Base-by-base conservation (phyloP, 2,329 filamentous ascomycete species). In the Davidsoniella neocaledoniae region DNA sequence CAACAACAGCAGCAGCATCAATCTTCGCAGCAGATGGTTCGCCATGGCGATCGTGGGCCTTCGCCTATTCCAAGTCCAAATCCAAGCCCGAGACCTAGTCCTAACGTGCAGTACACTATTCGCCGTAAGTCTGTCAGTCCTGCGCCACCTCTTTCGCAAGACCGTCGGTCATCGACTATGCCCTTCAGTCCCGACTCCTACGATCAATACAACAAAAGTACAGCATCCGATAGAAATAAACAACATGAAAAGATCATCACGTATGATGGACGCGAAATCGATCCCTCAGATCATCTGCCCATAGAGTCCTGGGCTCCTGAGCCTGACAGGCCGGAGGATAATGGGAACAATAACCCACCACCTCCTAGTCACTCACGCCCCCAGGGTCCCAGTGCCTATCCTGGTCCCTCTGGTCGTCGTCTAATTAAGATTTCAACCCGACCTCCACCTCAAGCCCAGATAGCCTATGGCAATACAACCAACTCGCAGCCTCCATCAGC, bases 141-240 rank as follows among this genome's bases (percentile, higher is more conserved):
- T 2, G 74, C 75, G 1, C 82, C 83, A 54, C 72, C 61, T 19
- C 68, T 61, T 61, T 42, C 64, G 48, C 69, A 66, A 43, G 62
- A 66, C 43, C 69, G 75, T 52, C 66, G 73, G 46, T 57, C 75
- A 4, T 82, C 80, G 2, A 73, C 72, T 14, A 64, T 83, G 3
- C 83, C 83, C 0, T 90, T 86, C 57, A 76, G 79, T 0, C 84
- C 84, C 0, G 84, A 88, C 59, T 81, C 77, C 33, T 88, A 86
- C 59, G 78, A 86, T 57, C 71, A 75, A 1, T 70, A 86, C 55
- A 88, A 88, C 54, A 81, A 83, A 1, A 63, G 63, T 3, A 55
- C 72, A 14, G 63, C 66, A 25, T 60, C 62, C n/a, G 62, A 21
- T 53, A 59, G 21, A 59, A 58, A 5, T 58, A 60, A n/a, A 54